Percentiles rank a stretch among this genome's conserved stretches.
phyloP scores from a whole-genome alignment of 192 early-diverging fungal genomes.

The Kappamyces sp. region DNA sequence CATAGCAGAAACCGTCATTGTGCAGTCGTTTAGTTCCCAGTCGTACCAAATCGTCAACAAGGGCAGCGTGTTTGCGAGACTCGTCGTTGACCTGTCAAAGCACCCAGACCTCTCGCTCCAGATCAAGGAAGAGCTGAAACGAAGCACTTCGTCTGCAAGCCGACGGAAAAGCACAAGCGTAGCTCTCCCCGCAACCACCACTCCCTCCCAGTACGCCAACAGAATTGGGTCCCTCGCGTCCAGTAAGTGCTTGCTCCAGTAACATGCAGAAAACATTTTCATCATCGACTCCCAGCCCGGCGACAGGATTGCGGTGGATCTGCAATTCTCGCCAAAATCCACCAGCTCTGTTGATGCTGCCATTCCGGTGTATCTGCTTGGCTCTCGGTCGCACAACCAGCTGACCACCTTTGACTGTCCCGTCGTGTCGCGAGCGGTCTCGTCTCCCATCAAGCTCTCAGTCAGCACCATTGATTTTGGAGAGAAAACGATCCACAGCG shows the following conservation, averaged over 20 bases:
- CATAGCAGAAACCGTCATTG: constrained; percentile 27
- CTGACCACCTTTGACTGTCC: background rate
- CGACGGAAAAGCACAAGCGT: background rate
- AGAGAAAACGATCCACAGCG: constrained; percentile 1
- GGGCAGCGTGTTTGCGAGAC: constrained; percentile 23
- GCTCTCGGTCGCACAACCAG: background rate
- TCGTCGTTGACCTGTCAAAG: constrained; percentile 35
- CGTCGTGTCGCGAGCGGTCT: background rate
- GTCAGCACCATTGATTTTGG: constrained; percentile 1
- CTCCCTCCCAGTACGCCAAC: background rate
- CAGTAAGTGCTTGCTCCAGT: no score
- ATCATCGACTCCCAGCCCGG: constrained; percentile 13
- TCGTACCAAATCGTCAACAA: constrained; percentile 23
- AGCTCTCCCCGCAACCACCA: no score
- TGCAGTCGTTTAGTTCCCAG: constrained; percentile 28
- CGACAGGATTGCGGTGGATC: background rate
- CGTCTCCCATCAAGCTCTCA: constrained; percentile 8
- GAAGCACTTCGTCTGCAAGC: background rate
- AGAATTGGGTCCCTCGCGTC: no score
- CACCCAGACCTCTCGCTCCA: constrained; percentile 29
- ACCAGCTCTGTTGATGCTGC: background rate
- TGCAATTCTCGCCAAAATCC: background rate
- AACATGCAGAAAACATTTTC: background rate
- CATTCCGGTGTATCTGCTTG: constrained; percentile 5
- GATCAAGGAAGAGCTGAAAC: background rate